Evolutionary conservation across 352 stramenopile species (phyloP), one percentile per base, ranked within the genome.

Genomic region (Pythium vanterpoolii): DNA sequence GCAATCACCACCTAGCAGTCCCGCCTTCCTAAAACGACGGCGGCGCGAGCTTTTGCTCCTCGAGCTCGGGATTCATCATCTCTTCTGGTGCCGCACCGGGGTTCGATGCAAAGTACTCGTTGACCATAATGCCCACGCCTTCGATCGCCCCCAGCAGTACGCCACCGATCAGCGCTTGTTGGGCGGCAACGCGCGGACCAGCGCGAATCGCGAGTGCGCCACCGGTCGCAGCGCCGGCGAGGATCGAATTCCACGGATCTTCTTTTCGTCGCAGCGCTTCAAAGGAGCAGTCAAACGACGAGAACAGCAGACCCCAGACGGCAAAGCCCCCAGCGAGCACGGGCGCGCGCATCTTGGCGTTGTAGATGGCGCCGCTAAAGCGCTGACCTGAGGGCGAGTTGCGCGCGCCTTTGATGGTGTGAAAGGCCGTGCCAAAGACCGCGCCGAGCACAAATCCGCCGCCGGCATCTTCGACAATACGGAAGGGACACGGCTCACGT

Each of bases 181-280:
- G 89, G 1, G 93, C 94, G 28, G 96, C 96, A 1, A 94, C 95
- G 21, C 95, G 96, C 0, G 96, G 92, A 16, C 97, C 96, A 3
- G 96, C 96, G 44, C 97, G 86, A 18, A 96, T 92, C 24, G 96
- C 97, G 14, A 99, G 80, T 26, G 98, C 87, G 45, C 96, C 97
- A 73, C 97, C 97, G 0, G 97, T 99, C 43, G 93, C 91, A 14
- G 95, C 96, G 24, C 97, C 97, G 28, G 91, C 94, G 36, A 99
- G 72, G 60, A 99, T 99, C n/a, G 96, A 98, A 74, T 99, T 99
- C 96, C 97, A 99, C 39, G 97, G 95, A 85, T 99, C 97, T 84
- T 99, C 97, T 79, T 98, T 99, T 77, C 97, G 93, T 73, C 97
- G 91, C 56, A 99, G 74, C 30, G 94, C 92, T 49, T 97, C 97